Base-by-base conservation (phyloP, 1,139 yeast species). In the Candida dubliniensis region DNA sequence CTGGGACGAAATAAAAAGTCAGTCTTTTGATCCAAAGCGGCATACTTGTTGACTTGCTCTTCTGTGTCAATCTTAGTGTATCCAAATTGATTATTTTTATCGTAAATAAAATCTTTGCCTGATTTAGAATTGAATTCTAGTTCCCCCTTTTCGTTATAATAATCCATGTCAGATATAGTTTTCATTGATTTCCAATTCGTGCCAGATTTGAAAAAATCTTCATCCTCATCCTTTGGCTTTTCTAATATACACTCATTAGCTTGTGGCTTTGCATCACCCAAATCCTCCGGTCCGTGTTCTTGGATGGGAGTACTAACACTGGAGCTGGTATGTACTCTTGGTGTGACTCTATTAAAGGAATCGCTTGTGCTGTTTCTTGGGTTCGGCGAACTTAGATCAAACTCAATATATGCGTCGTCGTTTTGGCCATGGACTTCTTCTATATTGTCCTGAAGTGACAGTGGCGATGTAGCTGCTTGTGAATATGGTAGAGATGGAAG, bases 21-120 rank as follows among this genome's bases (percentile, higher is more conserved):
- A 0, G 97, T 91, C 55, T 84, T 81, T 51, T 80, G 81, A 62
- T 93, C 93, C 46, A 91, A 77, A 46, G 77, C 81, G 15, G 82
- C 74, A 50, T 87, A 87, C 51, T 82, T 81, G 24, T 84, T 85
- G 31, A 95, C 95, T 59, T 93, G 98, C 47, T 80, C 85, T 55
- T 90, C 96, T 2, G 86, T 87, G 34, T 91, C 90, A 10, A 95
- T 86, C 55, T 95, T 83, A 1, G 99, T 93, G 59, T 95, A 93
- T 0, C 96, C 97, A 12, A 66, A 60, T 40, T 63, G 53, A 26
- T 57, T 59, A 32, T 57, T 54, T 34, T 60, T 55, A 33, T 49
- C 56, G 11, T 60, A 60, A 26, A 63, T 57, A 12, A 57, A 48
- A 25, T 61, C 66, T 36, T 58, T 56, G 1, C 48, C 47, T 32